Evolutionary conservation across 1,284 basidiomycete genomes (phyloP).

Genomic region (Xerocomus nothofagi): DNA sequence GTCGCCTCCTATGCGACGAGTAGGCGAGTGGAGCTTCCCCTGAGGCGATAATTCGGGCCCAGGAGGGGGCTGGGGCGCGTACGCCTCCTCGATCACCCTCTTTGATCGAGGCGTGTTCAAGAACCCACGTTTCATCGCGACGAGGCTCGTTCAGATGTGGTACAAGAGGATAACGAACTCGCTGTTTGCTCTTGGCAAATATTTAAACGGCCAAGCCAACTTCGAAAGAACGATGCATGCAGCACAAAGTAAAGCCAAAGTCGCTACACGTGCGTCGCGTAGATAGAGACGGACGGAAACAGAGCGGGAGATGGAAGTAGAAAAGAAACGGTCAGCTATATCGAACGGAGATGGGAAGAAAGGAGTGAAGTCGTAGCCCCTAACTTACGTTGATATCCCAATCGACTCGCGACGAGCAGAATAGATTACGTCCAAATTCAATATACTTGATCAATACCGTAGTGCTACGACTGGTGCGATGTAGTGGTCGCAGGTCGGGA

Average conservation of each 20-base stretch:
- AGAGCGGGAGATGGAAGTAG: too few relatives aligned
- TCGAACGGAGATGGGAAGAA: too few relatives aligned
- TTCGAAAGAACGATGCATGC: too few relatives aligned
- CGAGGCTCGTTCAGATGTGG: not conserved
- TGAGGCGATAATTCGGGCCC: not conserved
- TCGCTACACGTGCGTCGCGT: too few relatives aligned
- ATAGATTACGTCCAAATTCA: constrained; percentile 25
- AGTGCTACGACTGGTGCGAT: constrained; percentile 21
- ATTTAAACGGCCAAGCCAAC: too few relatives aligned
- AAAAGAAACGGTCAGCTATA: too few relatives aligned
- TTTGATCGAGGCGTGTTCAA: constrained; percentile 10
- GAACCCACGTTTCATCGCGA: constrained; percentile 21
- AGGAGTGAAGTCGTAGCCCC: too few relatives aligned
- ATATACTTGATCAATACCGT: constrained; percentile 16
- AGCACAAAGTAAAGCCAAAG: too few relatives aligned
- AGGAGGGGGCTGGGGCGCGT: not conserved
- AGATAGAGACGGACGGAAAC: too few relatives aligned
- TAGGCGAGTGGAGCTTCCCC: not conserved
- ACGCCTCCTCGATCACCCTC: constrained; percentile 5
- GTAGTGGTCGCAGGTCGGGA: constrained; percentile 5
- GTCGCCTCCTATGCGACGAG: not conserved
- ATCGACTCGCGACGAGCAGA: not conserved
- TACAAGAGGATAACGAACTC: too few relatives aligned
- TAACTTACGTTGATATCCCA: not conserved
- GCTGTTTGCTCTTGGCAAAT: too few relatives aligned